Conservation (phyloP, 805 yeast species). For the Torulaspora microellipsoides region DNA sequence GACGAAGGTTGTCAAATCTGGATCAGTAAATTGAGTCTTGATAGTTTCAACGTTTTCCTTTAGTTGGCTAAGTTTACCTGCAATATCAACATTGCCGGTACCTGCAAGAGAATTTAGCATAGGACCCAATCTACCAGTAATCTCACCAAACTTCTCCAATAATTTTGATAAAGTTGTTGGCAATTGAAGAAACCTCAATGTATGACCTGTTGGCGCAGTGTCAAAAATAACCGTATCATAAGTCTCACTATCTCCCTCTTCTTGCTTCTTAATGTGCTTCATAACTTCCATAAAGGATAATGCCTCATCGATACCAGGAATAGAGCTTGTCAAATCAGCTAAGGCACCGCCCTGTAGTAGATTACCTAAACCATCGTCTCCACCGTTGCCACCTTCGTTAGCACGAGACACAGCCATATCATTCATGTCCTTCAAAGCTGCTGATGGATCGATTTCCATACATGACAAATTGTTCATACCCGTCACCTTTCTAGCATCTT, state of each 20-base stretch:
- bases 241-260: conserved; percentile 38
- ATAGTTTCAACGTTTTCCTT: conserved; percentile 81
- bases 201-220: conserved; percentile 99
- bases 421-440: conserved; percentile 84
- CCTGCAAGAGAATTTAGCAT: conserved; percentile 76
- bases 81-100: conserved; percentile 60
- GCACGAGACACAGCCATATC: conserved; percentile 39
- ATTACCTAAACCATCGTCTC: conserved; percentile 30
- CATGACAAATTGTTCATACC: conserved; percentile 86
- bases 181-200: conserved; percentile 87
- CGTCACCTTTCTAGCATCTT: conserved; percentile 90
- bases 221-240: conserved; percentile 93
- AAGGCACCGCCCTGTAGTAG: conserved; percentile 37
- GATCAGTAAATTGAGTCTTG: conserved; percentile 91
- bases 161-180: conserved; percentile 90
- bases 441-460: conserved; percentile 98
- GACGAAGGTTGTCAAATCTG: conserved; percentile 90
- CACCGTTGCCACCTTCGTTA: conserved; percentile 43
- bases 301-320: conserved; percentile 99
- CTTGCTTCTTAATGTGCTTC: conserved; percentile 87
- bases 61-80: conserved; percentile 55
- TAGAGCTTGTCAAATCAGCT: conserved; percentile 85
- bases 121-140: conserved; percentile 86
- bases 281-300: conserved; percentile 96
- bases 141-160: conserved; percentile 78